Evolutionary conservation across 78 protist genomes (phyloP).

Genomic region (Dictyostelium brefeldianum): DNA sequence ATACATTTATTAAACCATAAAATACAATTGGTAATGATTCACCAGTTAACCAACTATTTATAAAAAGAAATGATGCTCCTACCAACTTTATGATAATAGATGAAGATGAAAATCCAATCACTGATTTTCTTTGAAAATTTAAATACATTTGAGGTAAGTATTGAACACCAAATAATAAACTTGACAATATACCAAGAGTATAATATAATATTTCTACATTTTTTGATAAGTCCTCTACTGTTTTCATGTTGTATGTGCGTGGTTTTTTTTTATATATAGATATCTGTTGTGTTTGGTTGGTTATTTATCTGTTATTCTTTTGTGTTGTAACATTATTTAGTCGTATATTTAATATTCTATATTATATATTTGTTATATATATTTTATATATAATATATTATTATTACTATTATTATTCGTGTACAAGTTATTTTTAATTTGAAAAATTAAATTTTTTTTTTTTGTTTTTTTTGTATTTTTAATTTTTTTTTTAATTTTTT

Average conservation of each 20-base stretch:
- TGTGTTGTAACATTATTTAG: too few relatives aligned
- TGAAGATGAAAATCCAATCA: constrained; percentile 54
- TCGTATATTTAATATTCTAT: too few relatives aligned
- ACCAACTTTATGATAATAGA: constrained; percentile 59
- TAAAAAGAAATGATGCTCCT: constrained; percentile 70
- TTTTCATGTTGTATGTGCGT: not conserved
- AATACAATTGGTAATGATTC: constrained; percentile 58
- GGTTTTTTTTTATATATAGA: too few relatives aligned
- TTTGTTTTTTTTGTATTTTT: too few relatives aligned
- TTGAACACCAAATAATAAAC: constrained; percentile 46
- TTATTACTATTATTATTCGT: too few relatives aligned
- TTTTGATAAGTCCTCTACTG: not conserved
- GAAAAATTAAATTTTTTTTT: too few relatives aligned
- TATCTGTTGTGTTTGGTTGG: too few relatives aligned
- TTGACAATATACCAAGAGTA: constrained; percentile 46
- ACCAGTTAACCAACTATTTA: constrained; percentile 70
- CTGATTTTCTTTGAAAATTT: constrained; percentile 51
- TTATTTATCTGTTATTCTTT: too few relatives aligned
- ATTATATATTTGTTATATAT: too few relatives aligned
- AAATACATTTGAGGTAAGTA: constrained; percentile 72
- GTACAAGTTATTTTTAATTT: too few relatives aligned
- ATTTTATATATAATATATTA: too few relatives aligned
- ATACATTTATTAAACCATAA: constrained; percentile 69
- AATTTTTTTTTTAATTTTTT: too few relatives aligned
- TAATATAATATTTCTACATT: constrained; percentile 12